Evolutionary conservation across 2,329 filamentous ascomycete genomes (phyloP).

Genomic region (Botrytis porri): DNA sequence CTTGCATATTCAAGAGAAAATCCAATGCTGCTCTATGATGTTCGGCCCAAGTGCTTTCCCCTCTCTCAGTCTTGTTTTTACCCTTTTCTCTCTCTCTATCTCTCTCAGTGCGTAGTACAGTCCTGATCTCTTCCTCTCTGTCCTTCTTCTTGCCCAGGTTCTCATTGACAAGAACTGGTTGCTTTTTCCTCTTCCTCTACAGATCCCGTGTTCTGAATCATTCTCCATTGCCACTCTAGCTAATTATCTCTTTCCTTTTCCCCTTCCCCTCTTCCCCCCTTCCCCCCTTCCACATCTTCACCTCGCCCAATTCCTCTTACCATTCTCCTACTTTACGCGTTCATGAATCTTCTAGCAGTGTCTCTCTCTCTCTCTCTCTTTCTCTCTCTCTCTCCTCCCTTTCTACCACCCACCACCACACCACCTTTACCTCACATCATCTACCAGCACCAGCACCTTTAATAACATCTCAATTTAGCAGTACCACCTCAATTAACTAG

Average conservation of each 20-base stretch:
- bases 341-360: background rate
- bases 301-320: background rate
- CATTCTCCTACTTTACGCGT: background rate
- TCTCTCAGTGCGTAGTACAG: background rate
- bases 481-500: background rate
- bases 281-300: background rate
- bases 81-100: background rate
- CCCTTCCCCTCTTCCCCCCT: background rate
- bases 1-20: slow-evolving; percentile 14
- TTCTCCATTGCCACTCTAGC: background rate
- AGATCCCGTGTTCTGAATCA: background rate
- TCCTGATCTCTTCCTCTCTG: background rate
- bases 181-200: background rate
- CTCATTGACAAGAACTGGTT: background rate
- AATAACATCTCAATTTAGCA: background rate
- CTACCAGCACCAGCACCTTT: background rate
- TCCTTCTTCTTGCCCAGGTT: background rate
- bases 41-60: background rate
- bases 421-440: background rate
- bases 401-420: background rate
- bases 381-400: background rate
- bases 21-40: slow-evolving; percentile 14
- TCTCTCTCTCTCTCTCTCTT: background rate
- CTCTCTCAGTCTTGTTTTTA: background rate
- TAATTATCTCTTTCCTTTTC: background rate